Evolutionary conservation across 176 grass and related monocot genomes (phyloP), one percentile per base, ranked within the genome.

Genomic region (Neostapfia colusana): DNA sequence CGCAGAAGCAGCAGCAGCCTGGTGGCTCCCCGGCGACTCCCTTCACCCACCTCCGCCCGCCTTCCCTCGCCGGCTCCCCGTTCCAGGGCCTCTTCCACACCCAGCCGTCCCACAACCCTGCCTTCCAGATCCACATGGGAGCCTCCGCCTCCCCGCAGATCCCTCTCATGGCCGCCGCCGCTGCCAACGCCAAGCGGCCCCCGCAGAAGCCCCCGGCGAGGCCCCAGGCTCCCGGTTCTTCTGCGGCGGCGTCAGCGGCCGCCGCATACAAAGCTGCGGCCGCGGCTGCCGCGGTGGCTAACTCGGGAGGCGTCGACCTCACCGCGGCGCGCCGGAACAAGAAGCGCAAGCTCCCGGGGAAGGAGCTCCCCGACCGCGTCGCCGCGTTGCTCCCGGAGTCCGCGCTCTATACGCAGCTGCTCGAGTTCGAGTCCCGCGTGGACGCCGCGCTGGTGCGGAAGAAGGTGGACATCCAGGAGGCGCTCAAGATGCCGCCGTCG

Each of bases 381-480:
- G 95, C 91, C 0, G 84, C 86, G 72, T 81, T 98, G 25, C 73
- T 94, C 6, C 95, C 95, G 1, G 95, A 98, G 68, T 94, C 95
- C 0, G 95, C 95, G 65, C 76, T 98, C 17, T 98, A 98, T 76
- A 98, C 95, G 13, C 91, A 98, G 80, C 83, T 98, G 76, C 95
- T 98, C 44, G 91, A 98, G 66, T 98, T 98, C 58, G 95, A 97
- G 81, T 61, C 91, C 20, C 88, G 91, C 42, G 89, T 98, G 0
- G 95, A 98, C 81, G 89, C 91, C 0, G 91, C 95, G 8, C 91
- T 94, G 9, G 42, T 87, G 12, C 74, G 91, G 70, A 98, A 98
- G 89, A 98, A 94, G 79, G 80, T 98, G 58, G 95, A 98, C 69
- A 94, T 98, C 55, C 89, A 93, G 48, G 95, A 98, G 75, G 84